phyloP scores from a whole-genome alignment of 2,329 filamentous ascomycete genomes.

The Fusarium domesticum region DNA sequence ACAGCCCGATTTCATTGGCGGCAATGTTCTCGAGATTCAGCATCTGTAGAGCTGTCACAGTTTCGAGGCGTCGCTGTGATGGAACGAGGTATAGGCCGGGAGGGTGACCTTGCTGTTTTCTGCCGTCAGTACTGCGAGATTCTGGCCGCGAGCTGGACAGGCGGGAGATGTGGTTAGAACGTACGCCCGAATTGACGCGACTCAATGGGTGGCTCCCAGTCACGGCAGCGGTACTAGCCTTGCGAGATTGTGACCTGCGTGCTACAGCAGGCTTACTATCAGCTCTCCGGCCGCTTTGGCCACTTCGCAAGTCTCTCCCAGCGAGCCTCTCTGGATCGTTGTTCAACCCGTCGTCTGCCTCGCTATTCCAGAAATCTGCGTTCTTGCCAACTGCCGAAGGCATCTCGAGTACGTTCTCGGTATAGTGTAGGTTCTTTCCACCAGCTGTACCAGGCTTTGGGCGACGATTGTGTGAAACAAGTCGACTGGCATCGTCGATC shows the following conservation, averaged over 20 bases:
- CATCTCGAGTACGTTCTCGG: slow-evolving; percentile 82
- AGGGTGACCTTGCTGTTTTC: slow-evolving; percentile 37
- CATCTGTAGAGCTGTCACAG: slow-evolving; percentile 76
- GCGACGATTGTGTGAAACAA: slow-evolving; percentile 82
- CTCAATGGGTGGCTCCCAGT: slow-evolving; percentile 41
- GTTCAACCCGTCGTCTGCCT: slow-evolving; percentile 59
- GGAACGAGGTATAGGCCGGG: slow-evolving; percentile 53
- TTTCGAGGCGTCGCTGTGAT: slow-evolving; percentile 57
- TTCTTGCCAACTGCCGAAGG: slow-evolving; percentile 41
- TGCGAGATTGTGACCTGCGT: slow-evolving; percentile 55
- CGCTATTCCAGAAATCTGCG: slow-evolving; percentile 69
- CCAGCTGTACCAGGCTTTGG: slow-evolving; percentile 67
- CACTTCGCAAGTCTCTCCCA: slow-evolving; percentile 50
- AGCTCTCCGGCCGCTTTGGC: slow-evolving; percentile 48
- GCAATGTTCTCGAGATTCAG: slow-evolving; percentile 90
- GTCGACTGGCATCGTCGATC: slow-evolving; percentile 82
- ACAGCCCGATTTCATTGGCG: slow-evolving; percentile 79
- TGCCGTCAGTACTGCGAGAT: slow-evolving; percentile 34
- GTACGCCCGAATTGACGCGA: slow-evolving; percentile 48
- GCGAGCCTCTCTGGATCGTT: slow-evolving; percentile 46
- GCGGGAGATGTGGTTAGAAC: slow-evolving; percentile 33
- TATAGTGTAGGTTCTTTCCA: slow-evolving; percentile 87
- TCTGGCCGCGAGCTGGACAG: slow-evolving; percentile 32
- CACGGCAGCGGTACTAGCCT: slow-evolving; percentile 45
- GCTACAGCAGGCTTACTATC: slow-evolving; percentile 51